Percentiles rank a stretch among this genome's conserved stretches.
Conservation (phyloP, 2,329 filamentous ascomycete genomes). For the Thielaviopsis populi region DNA sequence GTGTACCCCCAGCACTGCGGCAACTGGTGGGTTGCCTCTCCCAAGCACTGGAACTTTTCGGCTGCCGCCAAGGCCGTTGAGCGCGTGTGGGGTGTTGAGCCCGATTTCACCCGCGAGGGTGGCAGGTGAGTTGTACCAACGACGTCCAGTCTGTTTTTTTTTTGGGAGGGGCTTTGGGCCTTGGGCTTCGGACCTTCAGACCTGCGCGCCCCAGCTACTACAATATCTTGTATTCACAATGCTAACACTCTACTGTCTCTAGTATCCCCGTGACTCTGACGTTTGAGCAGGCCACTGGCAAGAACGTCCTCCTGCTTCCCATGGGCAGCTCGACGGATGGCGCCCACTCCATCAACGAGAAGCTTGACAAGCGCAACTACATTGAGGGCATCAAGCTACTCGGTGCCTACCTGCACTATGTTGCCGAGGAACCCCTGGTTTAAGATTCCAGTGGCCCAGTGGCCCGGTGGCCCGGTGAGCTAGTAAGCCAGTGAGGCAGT, state of each 20-base stretch:
- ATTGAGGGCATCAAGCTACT: slow-evolving; percentile 95
- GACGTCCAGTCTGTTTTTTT: too few species aligned
- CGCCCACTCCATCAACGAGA: slow-evolving; percentile 97
- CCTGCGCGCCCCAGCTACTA: too few species aligned
- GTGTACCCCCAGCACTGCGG: slow-evolving; percentile 74
- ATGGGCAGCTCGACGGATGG: slow-evolving; percentile 97
- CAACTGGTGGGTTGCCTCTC: slow-evolving; percentile 97
- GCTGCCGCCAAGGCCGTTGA: slow-evolving; percentile 93
- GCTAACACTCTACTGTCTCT: not conserved
- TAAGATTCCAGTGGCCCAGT: slow-evolving; percentile 19
- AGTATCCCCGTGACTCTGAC: slow-evolving; percentile 94
- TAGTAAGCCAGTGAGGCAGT: too few species aligned
- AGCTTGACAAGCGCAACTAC: slow-evolving; percentile 92
- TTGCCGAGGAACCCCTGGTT: slow-evolving; percentile 64
- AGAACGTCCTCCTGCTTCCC: slow-evolving; percentile 88
- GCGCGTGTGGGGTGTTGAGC: slow-evolving; percentile 82
- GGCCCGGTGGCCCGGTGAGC: too few species aligned
- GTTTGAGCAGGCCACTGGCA: slow-evolving; percentile 93
- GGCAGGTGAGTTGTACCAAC: slow-evolving; percentile 48
- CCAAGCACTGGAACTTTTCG: slow-evolving; percentile 97
- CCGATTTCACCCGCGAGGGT: slow-evolving; percentile 91
- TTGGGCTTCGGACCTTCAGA: too few species aligned
- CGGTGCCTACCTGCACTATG: slow-evolving; percentile 90
- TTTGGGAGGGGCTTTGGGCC: too few species aligned
- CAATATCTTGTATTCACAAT: not conserved